Evolutionary conservation across 768 basidiomycete genomes (phyloP).

Genomic region (Hygrophorus pudorinus): DNA sequence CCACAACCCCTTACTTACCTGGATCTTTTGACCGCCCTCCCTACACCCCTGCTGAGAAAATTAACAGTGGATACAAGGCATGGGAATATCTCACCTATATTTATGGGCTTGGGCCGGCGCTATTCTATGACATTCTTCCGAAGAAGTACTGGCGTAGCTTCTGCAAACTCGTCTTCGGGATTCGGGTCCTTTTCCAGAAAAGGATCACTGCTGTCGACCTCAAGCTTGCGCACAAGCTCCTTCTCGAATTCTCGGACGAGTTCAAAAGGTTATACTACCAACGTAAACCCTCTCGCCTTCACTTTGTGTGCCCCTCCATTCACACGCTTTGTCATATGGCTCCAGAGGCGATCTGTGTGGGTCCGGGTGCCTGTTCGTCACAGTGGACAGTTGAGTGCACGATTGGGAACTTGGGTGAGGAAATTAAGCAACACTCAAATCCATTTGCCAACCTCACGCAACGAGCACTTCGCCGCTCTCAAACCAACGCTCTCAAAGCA

Average conservation of each 20-base stretch:
- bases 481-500: constrained; percentile 1
- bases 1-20: constrained; percentile 14
- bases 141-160: constrained; percentile 6
- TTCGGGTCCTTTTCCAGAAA: constrained; percentile 5
- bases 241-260: constrained; percentile 10
- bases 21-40: constrained; percentile 26
- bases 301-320: constrained; percentile 12
- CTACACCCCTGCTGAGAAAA: too few species aligned
- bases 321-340: constrained; percentile 11
- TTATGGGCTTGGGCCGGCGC: constrained; percentile 7
- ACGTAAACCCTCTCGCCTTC: constrained; percentile 9
- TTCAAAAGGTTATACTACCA: constrained; percentile 14
- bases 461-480: constrained; percentile 4
- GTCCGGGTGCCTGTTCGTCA: constrained; percentile 7
- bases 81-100: constrained; percentile 7
- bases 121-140: constrained; percentile 6
- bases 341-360: constrained; percentile 10
- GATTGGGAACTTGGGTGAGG: constrained; percentile 14
- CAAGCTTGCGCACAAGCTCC: background rate
- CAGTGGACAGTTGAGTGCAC: constrained; percentile 16
- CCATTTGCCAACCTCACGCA: constrained; percentile 14
- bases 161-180: constrained; percentile 9
- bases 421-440: constrained; percentile 13
- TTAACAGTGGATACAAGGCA: too few species aligned
- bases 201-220: background rate